Percentiles rank a stretch among this genome's conserved stretches.
Conservation (phyloP, 2,329 filamentous ascomycete species). For the Phyllosticta capitalensis region DNA sequence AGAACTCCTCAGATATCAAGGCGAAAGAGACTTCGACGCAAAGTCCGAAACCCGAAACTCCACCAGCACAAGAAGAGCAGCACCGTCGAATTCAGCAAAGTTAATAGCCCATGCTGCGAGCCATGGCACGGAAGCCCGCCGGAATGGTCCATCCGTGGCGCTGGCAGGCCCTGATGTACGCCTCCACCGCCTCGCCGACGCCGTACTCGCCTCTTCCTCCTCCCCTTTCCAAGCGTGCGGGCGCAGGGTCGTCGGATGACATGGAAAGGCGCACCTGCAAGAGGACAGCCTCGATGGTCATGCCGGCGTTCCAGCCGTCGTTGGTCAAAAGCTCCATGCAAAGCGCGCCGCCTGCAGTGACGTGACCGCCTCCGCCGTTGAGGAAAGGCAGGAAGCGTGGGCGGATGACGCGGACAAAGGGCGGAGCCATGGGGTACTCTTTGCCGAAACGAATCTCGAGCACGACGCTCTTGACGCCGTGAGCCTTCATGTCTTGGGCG, state of each 20-base stretch:
- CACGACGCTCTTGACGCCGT: constrained; percentile 57
- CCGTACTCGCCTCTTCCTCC: constrained; percentile 45
- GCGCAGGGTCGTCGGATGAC: constrained; percentile 54
- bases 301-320: constrained; percentile 67
- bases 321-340: constrained; percentile 79
- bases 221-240: constrained; percentile 54
- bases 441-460: constrained; percentile 73
- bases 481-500: constrained; percentile 61
- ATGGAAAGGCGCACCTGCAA: constrained; percentile 74
- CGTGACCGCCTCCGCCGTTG: constrained; percentile 71
- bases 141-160: constrained; percentile 68
- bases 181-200: constrained; percentile 60
- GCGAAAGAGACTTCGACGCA: no score
- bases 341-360: constrained; percentile 75
- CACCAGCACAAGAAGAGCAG: not conserved
- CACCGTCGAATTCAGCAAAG: not conserved
- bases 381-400: constrained; percentile 68
- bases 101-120: not conserved
- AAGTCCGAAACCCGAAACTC: not conserved
- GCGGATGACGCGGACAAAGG: constrained; percentile 73
- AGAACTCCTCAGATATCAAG: no score
- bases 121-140: constrained; percentile 22
- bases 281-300: constrained; percentile 67
- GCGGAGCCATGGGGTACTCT: constrained; percentile 67
- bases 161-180: constrained; percentile 59